phyloP scores from a whole-genome alignment of 192 early-diverging fungal genomes.

The Phycomyces nitens region DNA sequence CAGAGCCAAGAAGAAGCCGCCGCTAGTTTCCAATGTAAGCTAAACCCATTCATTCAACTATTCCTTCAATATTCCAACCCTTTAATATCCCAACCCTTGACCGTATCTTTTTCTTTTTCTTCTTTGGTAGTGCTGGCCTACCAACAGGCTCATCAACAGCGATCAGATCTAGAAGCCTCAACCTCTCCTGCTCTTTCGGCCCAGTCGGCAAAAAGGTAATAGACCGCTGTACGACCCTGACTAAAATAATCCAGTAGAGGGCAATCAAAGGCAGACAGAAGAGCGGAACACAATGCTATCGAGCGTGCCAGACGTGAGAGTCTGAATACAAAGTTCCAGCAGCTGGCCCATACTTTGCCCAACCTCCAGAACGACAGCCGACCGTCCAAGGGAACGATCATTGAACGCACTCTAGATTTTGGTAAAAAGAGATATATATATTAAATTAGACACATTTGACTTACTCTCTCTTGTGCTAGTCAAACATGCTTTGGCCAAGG shows the following conservation, averaged over 20 bases:
- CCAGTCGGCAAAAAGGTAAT: slow-evolving; percentile 1
- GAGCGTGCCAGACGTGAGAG: slow-evolving; percentile 76
- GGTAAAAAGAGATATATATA: slow-evolving; percentile 18
- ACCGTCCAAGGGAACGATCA: slow-evolving; percentile 75
- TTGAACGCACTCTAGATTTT: slow-evolving; percentile 70
- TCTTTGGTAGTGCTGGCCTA: neutral
- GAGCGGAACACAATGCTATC: slow-evolving; percentile 80
- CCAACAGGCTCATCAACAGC: neutral
- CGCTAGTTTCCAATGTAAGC: neutral
- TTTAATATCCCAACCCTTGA: no score
- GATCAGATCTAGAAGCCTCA: neutral
- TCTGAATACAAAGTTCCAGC: slow-evolving; percentile 76
- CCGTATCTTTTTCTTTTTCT: no score
- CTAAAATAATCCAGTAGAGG: neutral
- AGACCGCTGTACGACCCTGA: neutral
- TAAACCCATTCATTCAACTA: neutral
- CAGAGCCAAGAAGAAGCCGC: neutral
- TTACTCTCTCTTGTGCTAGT: slow-evolving; percentile 2
- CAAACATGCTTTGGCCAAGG: slow-evolving; percentile 14
- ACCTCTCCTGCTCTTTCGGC: neutral
- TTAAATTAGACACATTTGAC: neutral
- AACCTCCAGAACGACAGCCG: slow-evolving; percentile 64
- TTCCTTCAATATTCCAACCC: no score
- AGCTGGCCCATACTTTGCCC: slow-evolving; percentile 71
- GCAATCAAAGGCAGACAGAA: slow-evolving; percentile 26